phyloP scores from a whole-genome alignment of 176 grass and related monocot genomes.

The Calamus simplicifolius region DNA sequence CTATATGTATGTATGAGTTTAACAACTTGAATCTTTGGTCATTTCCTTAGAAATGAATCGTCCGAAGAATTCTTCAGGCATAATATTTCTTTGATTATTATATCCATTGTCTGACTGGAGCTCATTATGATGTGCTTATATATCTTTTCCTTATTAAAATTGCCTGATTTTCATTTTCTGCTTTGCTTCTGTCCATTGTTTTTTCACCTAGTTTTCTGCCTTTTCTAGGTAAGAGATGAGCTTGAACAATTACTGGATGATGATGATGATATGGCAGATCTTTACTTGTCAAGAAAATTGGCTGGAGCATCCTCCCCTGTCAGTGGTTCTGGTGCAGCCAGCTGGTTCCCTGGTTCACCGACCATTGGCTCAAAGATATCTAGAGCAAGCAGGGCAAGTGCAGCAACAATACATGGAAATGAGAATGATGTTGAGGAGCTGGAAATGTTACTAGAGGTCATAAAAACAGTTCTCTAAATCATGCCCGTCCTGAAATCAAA shows the following conservation, averaged over 20 bases:
- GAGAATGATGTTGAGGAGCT: conserved; percentile 99
- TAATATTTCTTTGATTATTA: too few species aligned
- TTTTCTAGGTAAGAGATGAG: conserved; percentile 90
- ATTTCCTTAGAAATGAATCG: too few species aligned
- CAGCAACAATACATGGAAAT: conserved; percentile 87
- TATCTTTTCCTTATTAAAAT: not conserved
- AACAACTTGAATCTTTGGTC: too few species aligned
- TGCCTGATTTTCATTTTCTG: conserved; percentile 11
- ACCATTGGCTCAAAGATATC: conserved; percentile 95
- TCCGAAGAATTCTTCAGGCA: too few species aligned
- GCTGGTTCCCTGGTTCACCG: conserved; percentile 79
- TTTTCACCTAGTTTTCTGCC: conserved; percentile 18
- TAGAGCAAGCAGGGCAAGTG: conserved; percentile 86
- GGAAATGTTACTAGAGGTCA: conserved; percentile 95
- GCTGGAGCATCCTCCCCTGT: conserved; percentile 62
- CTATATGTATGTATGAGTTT: too few species aligned
- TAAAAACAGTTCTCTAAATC: not conserved
- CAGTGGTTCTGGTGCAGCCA: conserved; percentile 72
- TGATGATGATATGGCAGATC: conserved; percentile 98
- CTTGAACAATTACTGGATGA: conserved; percentile 99
- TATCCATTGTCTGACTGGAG: too few species aligned
- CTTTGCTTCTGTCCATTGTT: not conserved
- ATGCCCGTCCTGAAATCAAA: not conserved
- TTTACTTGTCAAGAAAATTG: conserved; percentile 99
- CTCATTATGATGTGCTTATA: not conserved